Conservation (phyloP, 202 grass and related monocot genomes). For the Eragrostis tef region DNA sequence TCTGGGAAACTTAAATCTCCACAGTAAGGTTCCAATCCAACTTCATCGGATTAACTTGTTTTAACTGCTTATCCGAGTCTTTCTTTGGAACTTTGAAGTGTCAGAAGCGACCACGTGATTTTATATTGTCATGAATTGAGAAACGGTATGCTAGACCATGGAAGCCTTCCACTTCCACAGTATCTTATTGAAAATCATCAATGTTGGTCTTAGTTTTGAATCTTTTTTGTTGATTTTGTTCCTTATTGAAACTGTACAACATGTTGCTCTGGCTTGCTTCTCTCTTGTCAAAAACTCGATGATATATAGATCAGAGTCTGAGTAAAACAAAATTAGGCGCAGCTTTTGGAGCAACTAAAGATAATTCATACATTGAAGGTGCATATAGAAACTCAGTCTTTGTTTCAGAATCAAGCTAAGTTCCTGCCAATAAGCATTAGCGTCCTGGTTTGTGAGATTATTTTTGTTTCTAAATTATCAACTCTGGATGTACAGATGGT, state of each 20-base stretch:
- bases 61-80: slow-evolving; percentile 24
- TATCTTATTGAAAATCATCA: slow-evolving; percentile 19
- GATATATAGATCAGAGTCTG: slow-evolving; percentile 15
- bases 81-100: neutral
- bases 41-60: slow-evolving; percentile 28
- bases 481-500: slow-evolving; percentile 75
- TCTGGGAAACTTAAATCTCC: slow-evolving; percentile 73
- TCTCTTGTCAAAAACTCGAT: slow-evolving; percentile 20
- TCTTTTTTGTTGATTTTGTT: slow-evolving; percentile 5
- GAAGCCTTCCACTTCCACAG: slow-evolving; percentile 11
- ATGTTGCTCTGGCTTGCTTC: neutral
- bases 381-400: neutral
- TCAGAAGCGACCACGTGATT: neutral
- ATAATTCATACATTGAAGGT: slow-evolving; percentile 18
- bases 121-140: slow-evolving; percentile 8
- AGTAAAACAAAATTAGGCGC: neutral
- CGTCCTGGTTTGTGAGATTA: slow-evolving; percentile 19
- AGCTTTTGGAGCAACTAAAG: neutral
- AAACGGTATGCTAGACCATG: neutral
- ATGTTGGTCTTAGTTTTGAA: slow-evolving; percentile 26
- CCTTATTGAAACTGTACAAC: slow-evolving; percentile 19
- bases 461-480: slow-evolving; percentile 27
- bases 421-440: neutral
- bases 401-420: slow-evolving; percentile 13
- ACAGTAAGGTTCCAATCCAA: slow-evolving; percentile 59